phyloP scores from a whole-genome alignment of 2,329 filamentous ascomycete species.

The Lachnellula suecica region DNA sequence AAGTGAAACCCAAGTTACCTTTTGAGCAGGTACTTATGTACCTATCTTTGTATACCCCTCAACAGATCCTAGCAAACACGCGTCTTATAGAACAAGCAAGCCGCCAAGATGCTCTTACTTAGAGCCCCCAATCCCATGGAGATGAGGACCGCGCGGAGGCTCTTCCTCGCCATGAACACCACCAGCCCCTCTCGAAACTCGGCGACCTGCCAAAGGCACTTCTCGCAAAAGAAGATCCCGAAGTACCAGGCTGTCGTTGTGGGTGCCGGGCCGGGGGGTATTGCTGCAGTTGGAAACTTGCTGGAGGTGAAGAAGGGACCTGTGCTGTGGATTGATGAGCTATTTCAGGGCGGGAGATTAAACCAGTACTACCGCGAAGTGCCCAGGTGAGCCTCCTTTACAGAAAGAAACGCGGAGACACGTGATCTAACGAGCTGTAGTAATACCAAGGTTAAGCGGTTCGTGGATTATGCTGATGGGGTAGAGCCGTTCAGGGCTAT shows the following conservation, averaged over 20 bases:
- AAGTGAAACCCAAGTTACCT: no score
- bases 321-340: slow-evolving; percentile 59
- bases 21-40: no score
- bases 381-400: slow-evolving; percentile 38
- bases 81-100: no score
- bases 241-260: slow-evolving; percentile 55
- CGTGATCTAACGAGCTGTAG: slow-evolving; percentile 29
- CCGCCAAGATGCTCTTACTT: no score
- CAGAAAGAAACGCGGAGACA: neutral
- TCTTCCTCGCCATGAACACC: no score
- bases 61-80: no score
- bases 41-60: no score
- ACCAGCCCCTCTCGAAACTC: neutral
- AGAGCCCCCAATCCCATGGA: no score
- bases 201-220: neutral
- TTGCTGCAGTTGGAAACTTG: slow-evolving; percentile 61
- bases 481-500: slow-evolving; percentile 52
- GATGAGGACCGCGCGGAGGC: no score
- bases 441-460: slow-evolving; percentile 62
- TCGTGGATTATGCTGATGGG: slow-evolving; percentile 55
- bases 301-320: slow-evolving; percentile 51
- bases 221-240: neutral
- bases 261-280: slow-evolving; percentile 57
- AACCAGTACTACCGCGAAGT: slow-evolving; percentile 58
- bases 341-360: slow-evolving; percentile 52